Conservation (phyloP, 805 yeast genomes). For the Kuraishia floccosa region DNA sequence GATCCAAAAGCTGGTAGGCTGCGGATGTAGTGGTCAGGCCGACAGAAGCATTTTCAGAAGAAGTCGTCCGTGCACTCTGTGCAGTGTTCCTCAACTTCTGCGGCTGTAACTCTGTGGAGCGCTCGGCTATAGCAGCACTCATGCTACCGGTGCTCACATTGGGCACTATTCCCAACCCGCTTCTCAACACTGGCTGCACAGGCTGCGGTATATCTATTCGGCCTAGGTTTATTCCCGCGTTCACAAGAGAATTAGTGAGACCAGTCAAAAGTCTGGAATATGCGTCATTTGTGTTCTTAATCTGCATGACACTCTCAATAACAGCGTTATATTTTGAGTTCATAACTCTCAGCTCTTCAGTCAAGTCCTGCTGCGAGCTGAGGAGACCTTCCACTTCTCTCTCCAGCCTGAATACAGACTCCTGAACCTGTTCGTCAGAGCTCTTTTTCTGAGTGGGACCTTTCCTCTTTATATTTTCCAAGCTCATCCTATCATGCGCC, state of each 20-base stretch:
- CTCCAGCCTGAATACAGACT: conserved; percentile 17
- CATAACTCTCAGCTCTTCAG: conserved; percentile 26
- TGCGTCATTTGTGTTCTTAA: conserved; percentile 47
- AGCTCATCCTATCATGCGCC: conserved; percentile 61
- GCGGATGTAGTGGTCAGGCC: not conserved
- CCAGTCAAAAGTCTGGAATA: conserved; percentile 38
- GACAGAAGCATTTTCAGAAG: no score
- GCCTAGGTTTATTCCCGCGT: conserved; percentile 60
- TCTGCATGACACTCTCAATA: conserved; percentile 45
- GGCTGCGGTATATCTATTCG: conserved; percentile 44
- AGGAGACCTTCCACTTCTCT: conserved; percentile 14
- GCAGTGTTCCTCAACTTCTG: not conserved
- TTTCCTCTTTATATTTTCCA: conserved; percentile 83
- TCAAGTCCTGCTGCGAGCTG: conserved; percentile 20
- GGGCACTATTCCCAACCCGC: not conserved
- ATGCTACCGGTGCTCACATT: not conserved
- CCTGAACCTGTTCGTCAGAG: conserved; percentile 10
- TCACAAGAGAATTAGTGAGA: conserved; percentile 35
- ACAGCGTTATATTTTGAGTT: conserved; percentile 53
- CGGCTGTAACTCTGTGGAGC: conserved; percentile 1
- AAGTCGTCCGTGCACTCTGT: no score
- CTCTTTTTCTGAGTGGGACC: conserved; percentile 47
- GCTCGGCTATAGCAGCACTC: conserved; percentile 2
- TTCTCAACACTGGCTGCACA: conserved; percentile 5
- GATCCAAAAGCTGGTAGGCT: not conserved